These are phyloP conservation scores for Aspergillus persii DNA, from an alignment of 2,329 filamentous ascomycete species.

Conservation along the genomic window DNA sequence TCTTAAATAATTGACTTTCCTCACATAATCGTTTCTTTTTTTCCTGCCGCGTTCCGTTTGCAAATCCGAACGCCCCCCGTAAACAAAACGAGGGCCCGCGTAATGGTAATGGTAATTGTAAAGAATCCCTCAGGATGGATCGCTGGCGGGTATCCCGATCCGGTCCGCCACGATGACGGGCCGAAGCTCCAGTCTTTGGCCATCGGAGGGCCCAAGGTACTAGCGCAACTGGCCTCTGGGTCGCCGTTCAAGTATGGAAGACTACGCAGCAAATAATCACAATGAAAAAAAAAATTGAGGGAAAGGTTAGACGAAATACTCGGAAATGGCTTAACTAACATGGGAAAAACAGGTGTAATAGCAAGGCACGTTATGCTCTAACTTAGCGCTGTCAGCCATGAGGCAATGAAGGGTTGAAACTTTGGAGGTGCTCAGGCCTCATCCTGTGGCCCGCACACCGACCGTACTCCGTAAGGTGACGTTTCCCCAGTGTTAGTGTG, in stretches of 20 bases:
- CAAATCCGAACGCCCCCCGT: neutral
- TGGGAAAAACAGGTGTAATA: neutral
- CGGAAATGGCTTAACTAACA: neutral
- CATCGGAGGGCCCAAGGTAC: neutral
- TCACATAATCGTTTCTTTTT: neutral
- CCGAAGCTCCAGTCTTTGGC: constrained; percentile 5
- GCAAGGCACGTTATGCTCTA: constrained; percentile 2
- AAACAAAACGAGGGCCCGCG: neutral
- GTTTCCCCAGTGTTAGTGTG: neutral
- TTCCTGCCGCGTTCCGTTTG: neutral
- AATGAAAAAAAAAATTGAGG: neutral
- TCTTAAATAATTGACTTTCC: neutral
- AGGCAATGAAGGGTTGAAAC: neutral
- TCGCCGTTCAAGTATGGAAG: neutral
- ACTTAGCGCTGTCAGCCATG: neutral
- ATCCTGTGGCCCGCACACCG: constrained; percentile 2
- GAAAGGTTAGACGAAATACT: no score
- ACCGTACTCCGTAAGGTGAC: neutral
- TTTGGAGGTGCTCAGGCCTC: constrained; percentile 16
- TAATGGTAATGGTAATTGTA: neutral
- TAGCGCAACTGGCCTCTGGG: neutral
- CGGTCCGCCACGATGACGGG: constrained; percentile 12
- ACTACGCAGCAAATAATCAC: neutral
- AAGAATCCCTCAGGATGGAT: constrained; percentile 2
- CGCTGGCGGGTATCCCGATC: constrained; percentile 11